A percentile compares a stretch with the other conserved stretches of the same genome.
phyloP scores from a whole-genome alignment of 2,329 filamentous ascomycete genomes.

The Fusarium kyushuense region DNA sequence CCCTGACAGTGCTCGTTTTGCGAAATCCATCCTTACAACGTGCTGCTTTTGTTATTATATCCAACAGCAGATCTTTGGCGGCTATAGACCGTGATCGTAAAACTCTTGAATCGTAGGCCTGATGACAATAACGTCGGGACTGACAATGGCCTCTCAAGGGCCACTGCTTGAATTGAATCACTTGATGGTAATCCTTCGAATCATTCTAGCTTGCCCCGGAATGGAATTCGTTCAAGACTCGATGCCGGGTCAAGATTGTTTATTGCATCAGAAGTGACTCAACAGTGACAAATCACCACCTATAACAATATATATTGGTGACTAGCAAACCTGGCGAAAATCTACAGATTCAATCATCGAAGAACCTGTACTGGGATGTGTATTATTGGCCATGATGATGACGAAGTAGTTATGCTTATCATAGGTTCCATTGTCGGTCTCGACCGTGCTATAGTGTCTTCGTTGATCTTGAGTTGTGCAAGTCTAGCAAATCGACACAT shows the following conservation, averaged over 20 bases:
- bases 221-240: not conserved
- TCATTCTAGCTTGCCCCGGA: not conserved
- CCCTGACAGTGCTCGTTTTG: constrained; percentile 4
- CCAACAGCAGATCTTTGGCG: not conserved
- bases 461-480: not conserved
- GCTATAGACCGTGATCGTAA: constrained; percentile 3
- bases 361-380: not conserved
- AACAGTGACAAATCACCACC: not conserved
- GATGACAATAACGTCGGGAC: constrained; percentile 28
- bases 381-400: not conserved
- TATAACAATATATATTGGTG: not conserved
- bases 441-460: not conserved
- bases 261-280: not conserved
- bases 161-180: constrained; percentile 25
- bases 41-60: not conserved
- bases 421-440: not conserved
- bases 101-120: constrained; percentile 12
- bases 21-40: not conserved
- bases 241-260: not conserved
- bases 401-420: not conserved
- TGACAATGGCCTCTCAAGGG: constrained; percentile 20
- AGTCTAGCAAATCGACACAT: not conserved
- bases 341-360: not conserved
- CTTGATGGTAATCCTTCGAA: not conserved
- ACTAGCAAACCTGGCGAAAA: not conserved